A percentile compares a stretch with the other conserved stretches of the same genome.
Conservation (phyloP, 176 grass and related monocot genomes). For the Oryza coarctata region DNA sequence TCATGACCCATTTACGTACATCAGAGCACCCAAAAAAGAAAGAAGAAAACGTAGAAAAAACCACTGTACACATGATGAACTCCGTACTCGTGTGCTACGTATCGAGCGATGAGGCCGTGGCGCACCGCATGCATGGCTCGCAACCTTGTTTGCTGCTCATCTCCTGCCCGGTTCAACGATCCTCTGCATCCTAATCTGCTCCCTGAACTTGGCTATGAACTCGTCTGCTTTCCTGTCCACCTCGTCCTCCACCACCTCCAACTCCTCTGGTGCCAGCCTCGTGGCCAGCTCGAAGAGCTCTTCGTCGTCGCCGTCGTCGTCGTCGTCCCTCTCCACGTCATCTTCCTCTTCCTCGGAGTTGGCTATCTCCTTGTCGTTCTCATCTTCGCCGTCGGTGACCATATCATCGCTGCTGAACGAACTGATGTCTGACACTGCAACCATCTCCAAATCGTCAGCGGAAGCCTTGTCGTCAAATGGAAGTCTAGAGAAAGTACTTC, state of each 20-base stretch:
- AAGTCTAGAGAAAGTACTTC: not conserved
- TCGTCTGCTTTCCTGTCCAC: conserved; percentile 94
- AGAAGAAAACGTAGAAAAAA: not conserved
- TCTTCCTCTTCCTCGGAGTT: not conserved
- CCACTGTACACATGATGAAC: not conserved
- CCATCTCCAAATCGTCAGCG: not conserved
- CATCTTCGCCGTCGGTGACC: conserved; percentile 28
- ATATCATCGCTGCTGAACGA: conserved; percentile 44
- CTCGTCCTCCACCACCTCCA: conserved; percentile 55
- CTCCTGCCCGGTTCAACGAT: conserved; percentile 26
- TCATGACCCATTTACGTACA: not conserved
- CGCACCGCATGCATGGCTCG: not conserved
- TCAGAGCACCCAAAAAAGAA: not conserved
- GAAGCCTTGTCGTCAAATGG: not conserved
- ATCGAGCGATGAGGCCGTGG: not conserved
- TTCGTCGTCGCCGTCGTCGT: conserved; percentile 41
- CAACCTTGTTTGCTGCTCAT: not conserved
- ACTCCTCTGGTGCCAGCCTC: conserved; percentile 19
- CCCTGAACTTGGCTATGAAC: conserved; percentile 94
- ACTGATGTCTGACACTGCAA: conserved; percentile 20
- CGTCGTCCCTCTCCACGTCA: not conserved
- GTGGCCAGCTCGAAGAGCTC: conserved; percentile 53
- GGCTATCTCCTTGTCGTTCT: not conserved
- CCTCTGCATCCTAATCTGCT: conserved; percentile 87
- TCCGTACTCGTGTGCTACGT: not conserved